Conservation (phyloP, 2,329 filamentous ascomycete species). For the Sporothrix brasiliensis region DNA sequence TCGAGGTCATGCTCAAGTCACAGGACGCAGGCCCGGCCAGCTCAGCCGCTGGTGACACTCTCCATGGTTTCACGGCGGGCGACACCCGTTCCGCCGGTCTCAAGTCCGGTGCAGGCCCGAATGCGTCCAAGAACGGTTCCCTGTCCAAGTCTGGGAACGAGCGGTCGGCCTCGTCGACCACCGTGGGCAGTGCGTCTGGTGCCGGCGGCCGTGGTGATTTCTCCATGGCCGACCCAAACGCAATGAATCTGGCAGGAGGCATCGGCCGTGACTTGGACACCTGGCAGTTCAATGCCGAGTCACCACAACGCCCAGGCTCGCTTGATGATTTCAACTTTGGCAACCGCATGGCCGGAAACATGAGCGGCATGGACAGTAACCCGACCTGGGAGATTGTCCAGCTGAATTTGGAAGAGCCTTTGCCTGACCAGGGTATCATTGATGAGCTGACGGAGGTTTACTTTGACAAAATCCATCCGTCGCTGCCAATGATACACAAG, state of each 20-base stretch:
- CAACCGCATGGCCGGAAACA: slow-evolving; percentile 51
- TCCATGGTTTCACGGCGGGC: slow-evolving; percentile 48
- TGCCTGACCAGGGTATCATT: slow-evolving; percentile 64
- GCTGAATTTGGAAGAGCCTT: slow-evolving; percentile 60
- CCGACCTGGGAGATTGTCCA: slow-evolving; percentile 80
- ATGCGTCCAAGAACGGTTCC: not conserved
- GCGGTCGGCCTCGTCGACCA: slow-evolving; percentile 10
- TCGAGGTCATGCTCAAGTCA: slow-evolving; percentile 85
- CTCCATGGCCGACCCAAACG: slow-evolving; percentile 48
- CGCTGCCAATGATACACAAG: slow-evolving; percentile 84
- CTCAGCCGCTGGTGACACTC: slow-evolving; percentile 45
- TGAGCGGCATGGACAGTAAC: slow-evolving; percentile 56
- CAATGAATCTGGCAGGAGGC: slow-evolving; percentile 48
- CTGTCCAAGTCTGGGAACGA: slow-evolving; percentile 12
- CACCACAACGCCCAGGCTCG: slow-evolving; percentile 50
- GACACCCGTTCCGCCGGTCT: slow-evolving; percentile 47
- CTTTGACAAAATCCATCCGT: slow-evolving; percentile 87
- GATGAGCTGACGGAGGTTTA: slow-evolving; percentile 89
- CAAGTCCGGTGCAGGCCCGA: slow-evolving; percentile 41
- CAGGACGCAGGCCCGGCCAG: slow-evolving; percentile 55
- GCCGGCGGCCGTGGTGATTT: slow-evolving; percentile 45
- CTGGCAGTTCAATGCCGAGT: slow-evolving; percentile 60
- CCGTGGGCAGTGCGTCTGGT: slow-evolving; percentile 3
- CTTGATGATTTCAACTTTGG: slow-evolving; percentile 64
- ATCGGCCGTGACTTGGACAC: slow-evolving; percentile 55